Conservation (phyloP, 148 eudicot genomes). For the Oxyria digyna region DNA sequence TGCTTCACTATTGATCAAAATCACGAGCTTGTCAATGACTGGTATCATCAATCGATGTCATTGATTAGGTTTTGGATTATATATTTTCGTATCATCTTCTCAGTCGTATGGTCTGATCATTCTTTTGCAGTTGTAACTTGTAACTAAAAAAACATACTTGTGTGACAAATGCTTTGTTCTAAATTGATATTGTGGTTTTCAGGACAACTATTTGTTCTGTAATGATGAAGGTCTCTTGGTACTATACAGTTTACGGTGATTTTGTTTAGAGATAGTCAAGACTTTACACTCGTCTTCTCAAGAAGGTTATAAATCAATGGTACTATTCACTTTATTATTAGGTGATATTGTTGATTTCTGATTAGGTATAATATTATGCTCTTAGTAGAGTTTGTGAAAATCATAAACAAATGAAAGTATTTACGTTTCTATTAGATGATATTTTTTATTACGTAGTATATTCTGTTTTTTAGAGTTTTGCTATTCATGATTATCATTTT, state of each 20-base stretch:
- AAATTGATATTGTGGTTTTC: background rate
- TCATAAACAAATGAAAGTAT: too few relatives aligned
- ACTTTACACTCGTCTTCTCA: too few relatives aligned
- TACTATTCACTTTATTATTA: too few relatives aligned
- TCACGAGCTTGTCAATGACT: background rate
- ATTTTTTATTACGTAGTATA: too few relatives aligned
- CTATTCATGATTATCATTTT: too few relatives aligned
- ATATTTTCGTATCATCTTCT: background rate
- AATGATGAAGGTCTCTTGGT: constrained; percentile 43
- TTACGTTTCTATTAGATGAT: too few relatives aligned
- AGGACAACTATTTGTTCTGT: background rate
- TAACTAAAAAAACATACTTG: background rate
- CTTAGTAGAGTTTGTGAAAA: too few relatives aligned
- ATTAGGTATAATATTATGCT: too few relatives aligned
- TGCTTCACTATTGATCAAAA: background rate
- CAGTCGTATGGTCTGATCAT: background rate
- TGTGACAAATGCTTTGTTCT: background rate
- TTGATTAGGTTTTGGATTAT: background rate
- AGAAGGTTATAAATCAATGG: too few relatives aligned
- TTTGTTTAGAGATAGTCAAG: too few relatives aligned
- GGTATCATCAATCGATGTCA: background rate
- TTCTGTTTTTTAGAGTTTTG: too few relatives aligned
- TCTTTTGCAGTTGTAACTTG: background rate
- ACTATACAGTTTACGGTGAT: constrained; percentile 68
- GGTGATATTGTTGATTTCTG: too few relatives aligned